These are phyloP conservation scores for Peronospora belbahrii DNA, from an alignment of 352 stramenopile species.

Conservation along the genomic window DNA sequence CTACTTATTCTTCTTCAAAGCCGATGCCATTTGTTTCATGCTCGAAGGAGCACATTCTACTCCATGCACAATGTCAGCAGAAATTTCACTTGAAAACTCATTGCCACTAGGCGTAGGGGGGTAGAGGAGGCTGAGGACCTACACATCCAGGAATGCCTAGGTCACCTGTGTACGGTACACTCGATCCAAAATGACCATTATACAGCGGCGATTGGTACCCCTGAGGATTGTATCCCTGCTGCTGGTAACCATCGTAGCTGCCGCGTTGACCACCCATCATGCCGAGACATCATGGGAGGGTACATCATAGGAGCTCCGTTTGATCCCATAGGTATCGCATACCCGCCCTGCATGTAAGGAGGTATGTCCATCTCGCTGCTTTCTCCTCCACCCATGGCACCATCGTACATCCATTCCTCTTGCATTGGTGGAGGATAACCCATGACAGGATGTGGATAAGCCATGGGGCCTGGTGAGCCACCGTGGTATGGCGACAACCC, in stretches of 20 bases:
- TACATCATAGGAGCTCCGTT: constrained; percentile 67
- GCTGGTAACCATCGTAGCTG: constrained; percentile 39
- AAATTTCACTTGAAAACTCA: constrained; percentile 1
- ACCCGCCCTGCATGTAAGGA: constrained; percentile 48
- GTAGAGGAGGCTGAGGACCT: constrained; percentile 39
- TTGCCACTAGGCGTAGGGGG: constrained; percentile 23
- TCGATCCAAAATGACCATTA: constrained; percentile 28
- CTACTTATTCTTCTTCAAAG: constrained; percentile 27
- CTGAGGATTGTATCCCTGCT: constrained; percentile 52
- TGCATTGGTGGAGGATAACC: constrained; percentile 38
- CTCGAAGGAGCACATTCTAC: constrained; percentile 9
- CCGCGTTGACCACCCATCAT: constrained; percentile 43
- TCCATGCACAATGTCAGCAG: constrained; percentile 5
- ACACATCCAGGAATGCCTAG: constrained; percentile 21
- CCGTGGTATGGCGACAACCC: constrained; percentile 46
- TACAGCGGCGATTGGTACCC: constrained; percentile 53
- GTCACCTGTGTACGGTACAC: constrained; percentile 27
- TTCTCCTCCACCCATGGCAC: constrained; percentile 29
- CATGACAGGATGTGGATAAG: constrained; percentile 36
- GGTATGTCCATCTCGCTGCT: constrained; percentile 39
- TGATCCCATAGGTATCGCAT: constrained; percentile 51
- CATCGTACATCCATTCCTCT: constrained; percentile 77
- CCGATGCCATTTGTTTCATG: constrained; percentile 11
- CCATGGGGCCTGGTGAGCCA: constrained; percentile 27
- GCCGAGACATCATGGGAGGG: constrained; percentile 58